Evolutionary conservation across 2,329 filamentous ascomycete genomes (phyloP).

Genomic region (Fusarium verticillioides): DNA sequence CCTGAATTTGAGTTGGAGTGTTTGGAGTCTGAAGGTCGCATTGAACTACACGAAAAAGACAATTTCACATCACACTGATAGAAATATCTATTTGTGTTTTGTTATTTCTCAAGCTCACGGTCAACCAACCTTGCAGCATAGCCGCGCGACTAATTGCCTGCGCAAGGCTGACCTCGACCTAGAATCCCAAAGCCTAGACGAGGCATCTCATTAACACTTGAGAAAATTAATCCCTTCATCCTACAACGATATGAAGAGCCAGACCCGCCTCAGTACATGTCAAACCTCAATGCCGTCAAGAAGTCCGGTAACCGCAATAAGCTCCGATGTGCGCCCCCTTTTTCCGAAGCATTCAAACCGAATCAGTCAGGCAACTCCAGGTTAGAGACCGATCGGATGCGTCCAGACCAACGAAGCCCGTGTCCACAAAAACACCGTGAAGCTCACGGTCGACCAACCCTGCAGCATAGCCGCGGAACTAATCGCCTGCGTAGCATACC

Average conservation of each 20-base stretch:
- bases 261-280: too few species aligned
- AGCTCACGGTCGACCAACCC: background rate
- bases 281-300: too few species aligned
- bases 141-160: background rate
- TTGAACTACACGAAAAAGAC: background rate
- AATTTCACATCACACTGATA: background rate
- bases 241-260: too few species aligned
- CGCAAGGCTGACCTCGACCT: background rate
- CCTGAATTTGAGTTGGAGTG: background rate
- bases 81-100: background rate
- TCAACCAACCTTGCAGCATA: background rate
- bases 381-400: background rate
- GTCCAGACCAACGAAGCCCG: background rate
- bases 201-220: too few species aligned
- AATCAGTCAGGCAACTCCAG: background rate
- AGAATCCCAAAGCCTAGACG: background rate
- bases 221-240: too few species aligned
- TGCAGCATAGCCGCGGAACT: background rate
- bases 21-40: background rate
- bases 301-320: background rate
- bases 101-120: background rate
- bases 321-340: accelerated
- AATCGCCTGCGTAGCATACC: background rate
- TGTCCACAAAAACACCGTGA: background rate
- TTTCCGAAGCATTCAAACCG: background rate